A percentile compares a stretch with the other conserved stretches of the same genome.
These are phyloP conservation scores for Rhizophagus prolifer DNA, from an alignment of 192 early-diverging fungal species.

Conservation along the genomic window DNA sequence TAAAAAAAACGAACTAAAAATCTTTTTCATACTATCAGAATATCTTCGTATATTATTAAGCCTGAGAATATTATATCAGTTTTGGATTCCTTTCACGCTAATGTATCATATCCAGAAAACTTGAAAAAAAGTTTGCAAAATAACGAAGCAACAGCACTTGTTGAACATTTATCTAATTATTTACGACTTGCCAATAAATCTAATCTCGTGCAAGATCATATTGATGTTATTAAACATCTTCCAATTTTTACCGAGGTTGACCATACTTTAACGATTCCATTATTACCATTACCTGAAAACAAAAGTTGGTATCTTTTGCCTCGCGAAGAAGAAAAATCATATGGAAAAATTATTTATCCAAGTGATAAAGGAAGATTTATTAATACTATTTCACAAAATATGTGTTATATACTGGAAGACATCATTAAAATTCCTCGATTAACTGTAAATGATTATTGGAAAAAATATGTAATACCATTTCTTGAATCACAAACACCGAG, in stretches of 20 bases:
- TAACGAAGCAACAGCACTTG: background rate
- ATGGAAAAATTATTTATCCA: background rate
- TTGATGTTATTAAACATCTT: background rate
- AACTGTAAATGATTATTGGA: background rate
- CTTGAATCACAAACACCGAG: background rate
- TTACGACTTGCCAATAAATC: background rate
- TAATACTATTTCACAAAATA: background rate
- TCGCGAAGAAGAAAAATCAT: background rate
- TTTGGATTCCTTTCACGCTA: background rate
- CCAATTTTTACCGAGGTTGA: conserved; percentile 10
- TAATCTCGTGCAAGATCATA: background rate
- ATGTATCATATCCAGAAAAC: background rate
- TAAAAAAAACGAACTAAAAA: background rate
- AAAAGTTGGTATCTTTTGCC: background rate
- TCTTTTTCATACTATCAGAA: background rate
- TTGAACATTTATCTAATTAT: background rate
- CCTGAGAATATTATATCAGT: background rate
- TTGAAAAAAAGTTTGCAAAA: background rate
- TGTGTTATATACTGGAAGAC: background rate
- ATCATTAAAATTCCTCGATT: background rate
- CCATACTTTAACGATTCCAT: background rate
- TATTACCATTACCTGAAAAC: background rate
- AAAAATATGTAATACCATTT: background rate
- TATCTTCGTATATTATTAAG: background rate
- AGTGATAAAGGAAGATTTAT: background rate